A percentile compares a stretch with the other conserved stretches of the same genome.
Evolutionary conservation across 2,329 filamentous ascomycete genomes (phyloP).

Genomic region (Cercospora zeina): DNA sequence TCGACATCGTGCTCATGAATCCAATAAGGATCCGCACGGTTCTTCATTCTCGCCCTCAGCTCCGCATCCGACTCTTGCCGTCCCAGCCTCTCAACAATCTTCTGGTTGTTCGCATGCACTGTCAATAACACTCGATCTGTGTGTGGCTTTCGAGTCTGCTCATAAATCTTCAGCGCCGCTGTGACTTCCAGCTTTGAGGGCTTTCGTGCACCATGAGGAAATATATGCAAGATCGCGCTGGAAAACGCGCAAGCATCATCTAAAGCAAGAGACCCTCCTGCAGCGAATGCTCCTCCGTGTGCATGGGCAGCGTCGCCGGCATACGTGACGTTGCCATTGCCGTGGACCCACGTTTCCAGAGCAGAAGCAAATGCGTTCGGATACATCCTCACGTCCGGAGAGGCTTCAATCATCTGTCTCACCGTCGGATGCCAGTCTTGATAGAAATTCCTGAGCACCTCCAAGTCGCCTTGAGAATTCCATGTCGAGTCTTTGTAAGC

Average conservation of each 20-base stretch:
- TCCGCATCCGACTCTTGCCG: conserved; percentile 33
- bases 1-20: conserved; percentile 39
- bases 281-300: conserved; percentile 44
- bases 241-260: conserved; percentile 42
- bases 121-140: conserved; percentile 37
- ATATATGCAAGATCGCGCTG: conserved; percentile 16
- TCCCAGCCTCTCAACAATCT: conserved; percentile 27
- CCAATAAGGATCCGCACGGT: conserved; percentile 31
- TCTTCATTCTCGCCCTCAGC: conserved; percentile 30
- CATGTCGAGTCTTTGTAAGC: conserved; percentile 19
- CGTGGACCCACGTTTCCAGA: conserved; percentile 39
- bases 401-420: conserved; percentile 38
- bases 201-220: conserved; percentile 5
- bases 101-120: conserved; percentile 32
- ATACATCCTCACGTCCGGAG: conserved; percentile 40
- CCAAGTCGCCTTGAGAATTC: conserved; percentile 22
- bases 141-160: conserved; percentile 41
- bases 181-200: conserved; percentile 7
- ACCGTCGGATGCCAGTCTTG: conserved; percentile 39
- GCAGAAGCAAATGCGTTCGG: conserved; percentile 41
- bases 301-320: conserved; percentile 46
- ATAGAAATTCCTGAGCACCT: conserved; percentile 21
- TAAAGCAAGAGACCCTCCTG: conserved; percentile 44
- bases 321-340: conserved; percentile 36
- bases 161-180: conserved; percentile 40